These are phyloP conservation scores for Thermomucor indicae-seudaticae DNA, from an alignment of 371 early-diverging fungal genomes.

Conservation along the genomic window DNA sequence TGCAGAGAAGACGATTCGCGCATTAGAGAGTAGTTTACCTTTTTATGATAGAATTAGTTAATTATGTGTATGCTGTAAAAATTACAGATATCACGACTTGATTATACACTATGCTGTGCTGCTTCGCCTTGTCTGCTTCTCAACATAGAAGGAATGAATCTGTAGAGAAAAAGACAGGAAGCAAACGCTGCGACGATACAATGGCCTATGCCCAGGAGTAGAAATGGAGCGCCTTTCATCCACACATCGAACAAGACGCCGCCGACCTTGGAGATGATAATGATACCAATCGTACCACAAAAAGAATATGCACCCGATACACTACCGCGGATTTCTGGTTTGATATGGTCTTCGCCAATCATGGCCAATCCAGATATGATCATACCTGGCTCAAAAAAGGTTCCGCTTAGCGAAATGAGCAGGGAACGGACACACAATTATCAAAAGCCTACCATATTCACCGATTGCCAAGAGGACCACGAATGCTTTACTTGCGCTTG, in stretches of 20 bases:
- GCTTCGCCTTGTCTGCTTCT: too few species aligned
- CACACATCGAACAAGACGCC: slow-evolving; percentile 62
- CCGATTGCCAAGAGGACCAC: slow-evolving; percentile 64
- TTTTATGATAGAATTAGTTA: too few species aligned
- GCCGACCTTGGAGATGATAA: slow-evolving; percentile 48
- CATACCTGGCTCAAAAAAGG: slow-evolving; percentile 35
- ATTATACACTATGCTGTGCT: too few species aligned
- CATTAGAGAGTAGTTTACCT: too few species aligned
- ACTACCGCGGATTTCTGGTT: slow-evolving; percentile 53
- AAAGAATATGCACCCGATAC: slow-evolving; percentile 70
- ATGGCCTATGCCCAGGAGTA: slow-evolving; percentile 54
- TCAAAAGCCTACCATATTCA: slow-evolving; percentile 51
- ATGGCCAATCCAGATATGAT: slow-evolving; percentile 70
- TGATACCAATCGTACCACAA: slow-evolving; percentile 58
- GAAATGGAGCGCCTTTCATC: slow-evolving; percentile 59
- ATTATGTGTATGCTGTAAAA: too few species aligned
- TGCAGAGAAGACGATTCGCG: too few species aligned
- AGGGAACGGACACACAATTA: background rate
- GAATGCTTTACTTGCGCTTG: slow-evolving; percentile 41
- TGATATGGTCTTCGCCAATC: slow-evolving; percentile 50
- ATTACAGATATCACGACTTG: too few species aligned
- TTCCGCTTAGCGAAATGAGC: background rate
- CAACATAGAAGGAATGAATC: too few species aligned
- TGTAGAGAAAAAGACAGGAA: too few species aligned
- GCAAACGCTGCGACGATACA: slow-evolving; percentile 22